Conservation (phyloP, 805 yeast species). For the Cyberlindnera misumaiensis region DNA sequence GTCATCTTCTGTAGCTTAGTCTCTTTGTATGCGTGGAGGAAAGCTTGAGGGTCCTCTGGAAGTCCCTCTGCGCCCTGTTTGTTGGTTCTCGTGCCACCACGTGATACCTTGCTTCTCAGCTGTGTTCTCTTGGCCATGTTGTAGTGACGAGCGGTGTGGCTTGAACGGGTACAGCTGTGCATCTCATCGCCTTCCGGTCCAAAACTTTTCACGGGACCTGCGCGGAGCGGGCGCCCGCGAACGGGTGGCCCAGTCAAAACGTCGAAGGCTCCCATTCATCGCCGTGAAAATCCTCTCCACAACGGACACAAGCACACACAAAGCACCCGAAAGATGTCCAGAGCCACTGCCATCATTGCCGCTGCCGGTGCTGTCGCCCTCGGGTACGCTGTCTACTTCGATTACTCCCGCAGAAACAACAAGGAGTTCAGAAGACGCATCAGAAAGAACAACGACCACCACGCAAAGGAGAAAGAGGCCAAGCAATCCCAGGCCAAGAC, state of each 20-base stretch:
- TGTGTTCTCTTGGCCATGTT: slow-evolving; percentile 37
- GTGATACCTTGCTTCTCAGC: slow-evolving; percentile 28
- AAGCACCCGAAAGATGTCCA: slow-evolving; percentile 14
- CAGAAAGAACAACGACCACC: slow-evolving; percentile 55
- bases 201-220: no score
- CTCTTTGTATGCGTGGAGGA: slow-evolving; percentile 44
- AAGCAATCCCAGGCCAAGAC: slow-evolving; percentile 52
- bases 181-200: no score
- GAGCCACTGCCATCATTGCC: slow-evolving; percentile 25
- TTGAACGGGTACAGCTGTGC: no score
- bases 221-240: no score
- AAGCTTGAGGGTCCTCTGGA: slow-evolving; percentile 35
- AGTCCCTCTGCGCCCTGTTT: slow-evolving; percentile 11
- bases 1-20: slow-evolving; percentile 47
- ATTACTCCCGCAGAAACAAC: slow-evolving; percentile 81
- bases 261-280: no score
- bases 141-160: no score
- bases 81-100: slow-evolving; percentile 22
- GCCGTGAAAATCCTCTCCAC: no score
- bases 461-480: slow-evolving; percentile 49
- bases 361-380: slow-evolving; percentile 41
- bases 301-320: no score
- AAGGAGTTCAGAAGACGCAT: slow-evolving; percentile 75
- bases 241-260: no score
- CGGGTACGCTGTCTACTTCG: slow-evolving; percentile 85